phyloP scores from a whole-genome alignment of 1,284 basidiomycete genomes.

The Tetrapyrgos nigripes region DNA sequence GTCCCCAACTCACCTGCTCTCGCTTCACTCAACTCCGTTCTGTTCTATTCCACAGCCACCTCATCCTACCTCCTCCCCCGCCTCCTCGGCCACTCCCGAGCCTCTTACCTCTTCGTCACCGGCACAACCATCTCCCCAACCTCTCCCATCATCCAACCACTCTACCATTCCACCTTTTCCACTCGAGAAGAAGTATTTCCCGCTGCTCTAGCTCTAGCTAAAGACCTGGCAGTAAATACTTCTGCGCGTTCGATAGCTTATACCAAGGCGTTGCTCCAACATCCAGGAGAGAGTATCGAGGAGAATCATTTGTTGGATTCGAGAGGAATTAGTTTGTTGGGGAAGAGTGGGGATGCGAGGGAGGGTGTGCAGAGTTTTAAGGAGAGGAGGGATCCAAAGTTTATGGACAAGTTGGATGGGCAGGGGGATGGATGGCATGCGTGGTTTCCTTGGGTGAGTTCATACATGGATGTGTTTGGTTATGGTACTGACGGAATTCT shows the following conservation, averaged over 20 bases:
- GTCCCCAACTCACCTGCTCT: background rate
- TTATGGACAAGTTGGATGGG: constrained; percentile 49
- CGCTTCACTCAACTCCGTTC: background rate
- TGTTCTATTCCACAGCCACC: constrained; percentile 39
- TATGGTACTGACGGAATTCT: background rate
- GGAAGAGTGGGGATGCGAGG: constrained; percentile 44
- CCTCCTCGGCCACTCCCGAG: constrained; percentile 57
- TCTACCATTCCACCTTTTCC: constrained; percentile 55
- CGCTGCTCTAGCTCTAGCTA: constrained; percentile 54
- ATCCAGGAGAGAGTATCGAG: constrained; percentile 53
- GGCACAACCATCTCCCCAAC: constrained; percentile 51
- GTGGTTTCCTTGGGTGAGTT: constrained; percentile 59
- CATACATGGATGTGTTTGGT: background rate
- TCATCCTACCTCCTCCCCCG: constrained; percentile 61
- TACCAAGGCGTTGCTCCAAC: constrained; percentile 57
- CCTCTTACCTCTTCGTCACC: constrained; percentile 56
- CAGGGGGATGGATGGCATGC: constrained; percentile 41
- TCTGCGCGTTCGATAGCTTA: constrained; percentile 56
- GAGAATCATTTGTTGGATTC: constrained; percentile 63
- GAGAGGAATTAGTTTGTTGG: constrained; percentile 48
- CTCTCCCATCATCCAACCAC: constrained; percentile 48
- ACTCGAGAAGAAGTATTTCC: constrained; percentile 58
- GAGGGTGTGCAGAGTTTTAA: constrained; percentile 58
- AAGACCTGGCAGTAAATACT: constrained; percentile 56
- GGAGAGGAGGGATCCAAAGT: constrained; percentile 51